These are phyloP conservation scores for Plasmopara halstedii DNA, from an alignment of 352 stramenopile genomes.

Conservation along the genomic window DNA sequence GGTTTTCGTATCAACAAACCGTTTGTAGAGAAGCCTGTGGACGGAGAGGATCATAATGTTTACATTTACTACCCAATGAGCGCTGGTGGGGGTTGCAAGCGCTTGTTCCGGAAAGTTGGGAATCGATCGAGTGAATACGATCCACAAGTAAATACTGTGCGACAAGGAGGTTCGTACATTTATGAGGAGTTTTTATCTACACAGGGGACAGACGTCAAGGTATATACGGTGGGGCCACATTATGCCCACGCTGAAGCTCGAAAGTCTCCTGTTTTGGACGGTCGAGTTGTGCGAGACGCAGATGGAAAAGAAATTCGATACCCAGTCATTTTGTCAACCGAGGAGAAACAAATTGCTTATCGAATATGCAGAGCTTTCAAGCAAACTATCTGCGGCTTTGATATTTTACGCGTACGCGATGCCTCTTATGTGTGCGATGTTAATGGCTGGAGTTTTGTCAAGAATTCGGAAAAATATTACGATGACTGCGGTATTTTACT, in stretches of 20 bases:
- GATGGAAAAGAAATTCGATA: slow-evolving; percentile 99
- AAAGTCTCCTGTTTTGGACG: slow-evolving; percentile 98
- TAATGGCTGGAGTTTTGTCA: slow-evolving; percentile 99
- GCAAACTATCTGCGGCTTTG: slow-evolving; percentile 98
- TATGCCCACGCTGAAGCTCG: slow-evolving; percentile 99
- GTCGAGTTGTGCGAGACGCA: slow-evolving; percentile 94
- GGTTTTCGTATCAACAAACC: slow-evolving; percentile 97
- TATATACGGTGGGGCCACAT: slow-evolving; percentile 97
- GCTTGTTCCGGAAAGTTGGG: slow-evolving; percentile 97
- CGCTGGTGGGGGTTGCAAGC: slow-evolving; percentile 97
- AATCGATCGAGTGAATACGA: slow-evolving; percentile 93
- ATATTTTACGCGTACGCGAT: slow-evolving; percentile 93
- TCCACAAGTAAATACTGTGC: slow-evolving; percentile 93
- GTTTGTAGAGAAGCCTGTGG: slow-evolving; percentile 99
- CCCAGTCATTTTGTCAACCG: slow-evolving; percentile 96
- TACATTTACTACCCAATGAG: slow-evolving; percentile 99
- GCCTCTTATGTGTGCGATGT: slow-evolving; percentile 98
- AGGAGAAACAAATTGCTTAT: slow-evolving; percentile 98
- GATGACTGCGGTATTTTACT: slow-evolving; percentile 96
- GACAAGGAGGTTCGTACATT: slow-evolving; percentile 88
- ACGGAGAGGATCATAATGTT: slow-evolving; percentile 99
- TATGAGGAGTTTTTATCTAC: slow-evolving; percentile 99
- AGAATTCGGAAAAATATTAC: slow-evolving; percentile 99
- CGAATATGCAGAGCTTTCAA: slow-evolving; percentile 76
- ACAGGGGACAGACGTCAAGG: slow-evolving; percentile 99